A percentile compares a stretch with the other conserved stretches of the same genome.
Evolutionary conservation across 179 eudicot genomes (phyloP).

Genomic region (Actinidia arguta): DNA sequence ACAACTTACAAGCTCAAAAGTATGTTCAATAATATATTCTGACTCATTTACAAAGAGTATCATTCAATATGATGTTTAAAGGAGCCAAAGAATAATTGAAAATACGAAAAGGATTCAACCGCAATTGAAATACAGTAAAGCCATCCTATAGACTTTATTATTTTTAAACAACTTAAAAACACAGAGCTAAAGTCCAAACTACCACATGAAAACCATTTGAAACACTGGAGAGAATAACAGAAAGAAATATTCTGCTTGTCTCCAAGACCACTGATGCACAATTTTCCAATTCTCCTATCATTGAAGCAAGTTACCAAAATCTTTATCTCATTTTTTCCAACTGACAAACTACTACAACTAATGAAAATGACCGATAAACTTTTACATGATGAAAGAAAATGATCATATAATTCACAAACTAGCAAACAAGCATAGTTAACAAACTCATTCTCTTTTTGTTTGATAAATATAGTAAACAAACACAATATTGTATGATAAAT

Average conservation of each 20-base stretch:
- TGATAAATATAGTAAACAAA: too few species aligned
- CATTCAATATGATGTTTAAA: neutral
- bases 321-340: neutral
- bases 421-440: neutral
- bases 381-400: neutral
- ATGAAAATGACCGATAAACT: neutral
- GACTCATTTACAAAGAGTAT: neutral
- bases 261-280: neutral
- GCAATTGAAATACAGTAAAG: neutral
- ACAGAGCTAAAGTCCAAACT: neutral
- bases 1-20: neutral
- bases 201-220: constrained; percentile 12
- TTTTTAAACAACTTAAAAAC: neutral
- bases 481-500: too few species aligned
- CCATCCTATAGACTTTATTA: neutral
- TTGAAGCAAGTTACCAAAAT: neutral
- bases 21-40: neutral
- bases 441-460: neutral
- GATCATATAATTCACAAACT: neutral
- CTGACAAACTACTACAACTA: neutral
- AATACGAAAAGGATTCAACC: neutral
- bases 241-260: neutral
- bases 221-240: neutral
- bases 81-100: neutral
- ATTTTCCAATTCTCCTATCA: neutral